These are phyloP conservation scores for Agrostemma githago DNA, from an alignment of 148 eudicot genomes.

Conservation along the genomic window DNA sequence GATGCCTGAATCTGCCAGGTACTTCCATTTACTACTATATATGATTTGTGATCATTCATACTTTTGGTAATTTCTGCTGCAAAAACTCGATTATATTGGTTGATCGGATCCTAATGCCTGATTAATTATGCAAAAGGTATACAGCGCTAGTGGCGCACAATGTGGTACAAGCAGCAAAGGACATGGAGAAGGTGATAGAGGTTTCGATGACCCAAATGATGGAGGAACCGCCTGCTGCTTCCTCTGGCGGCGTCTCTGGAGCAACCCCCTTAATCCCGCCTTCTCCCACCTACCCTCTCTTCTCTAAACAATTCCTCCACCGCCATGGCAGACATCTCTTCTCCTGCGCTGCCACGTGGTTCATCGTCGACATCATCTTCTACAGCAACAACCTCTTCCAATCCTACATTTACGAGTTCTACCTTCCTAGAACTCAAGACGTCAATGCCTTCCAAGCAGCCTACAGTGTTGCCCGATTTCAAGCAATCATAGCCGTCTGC, in stretches of 20 bases:
- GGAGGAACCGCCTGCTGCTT: conserved; percentile 24
- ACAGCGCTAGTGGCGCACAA: conserved; percentile 59
- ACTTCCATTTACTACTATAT: not conserved
- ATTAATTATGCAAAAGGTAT: conserved; percentile 26
- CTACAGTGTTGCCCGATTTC: conserved; percentile 32
- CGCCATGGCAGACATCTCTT: conserved; percentile 58
- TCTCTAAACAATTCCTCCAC: conserved; percentile 37
- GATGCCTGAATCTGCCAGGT: conserved; percentile 79
- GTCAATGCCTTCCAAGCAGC: conserved; percentile 36
- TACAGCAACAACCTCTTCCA: conserved; percentile 57
- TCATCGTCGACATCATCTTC: conserved; percentile 46
- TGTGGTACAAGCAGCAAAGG: conserved; percentile 48
- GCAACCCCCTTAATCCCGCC: conserved; percentile 14
- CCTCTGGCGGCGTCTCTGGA: not conserved
- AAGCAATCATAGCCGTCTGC: conserved; percentile 45
- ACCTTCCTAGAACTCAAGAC: not conserved
- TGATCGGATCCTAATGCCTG: not conserved
- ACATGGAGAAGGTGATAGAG: conserved; percentile 49
- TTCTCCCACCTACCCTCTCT: conserved; percentile 29
- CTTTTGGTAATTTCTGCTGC: too few species aligned
- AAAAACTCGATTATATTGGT: too few species aligned
- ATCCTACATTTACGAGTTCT: conserved; percentile 26
- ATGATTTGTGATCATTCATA: too few species aligned
- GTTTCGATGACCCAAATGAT: conserved; percentile 27
- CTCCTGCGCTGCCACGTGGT: conserved; percentile 45